Percentiles rank a stretch among this genome's conserved stretches.
phyloP scores from a whole-genome alignment of 75 land plant genomes.

The Azolla pinnata region DNA sequence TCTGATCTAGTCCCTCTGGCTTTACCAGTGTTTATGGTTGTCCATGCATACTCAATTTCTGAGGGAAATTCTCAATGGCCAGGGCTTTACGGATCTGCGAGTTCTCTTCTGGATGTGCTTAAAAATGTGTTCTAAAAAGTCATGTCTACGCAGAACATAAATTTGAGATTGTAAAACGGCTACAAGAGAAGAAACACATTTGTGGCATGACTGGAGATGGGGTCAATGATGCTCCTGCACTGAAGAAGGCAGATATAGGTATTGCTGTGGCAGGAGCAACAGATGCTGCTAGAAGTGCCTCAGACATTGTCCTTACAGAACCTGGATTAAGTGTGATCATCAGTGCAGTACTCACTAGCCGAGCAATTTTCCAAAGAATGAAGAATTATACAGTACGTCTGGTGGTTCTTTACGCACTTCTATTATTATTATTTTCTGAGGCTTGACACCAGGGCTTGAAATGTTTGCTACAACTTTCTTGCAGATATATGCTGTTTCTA shows the following conservation, averaged over 20 bases:
- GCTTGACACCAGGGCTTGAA: no score
- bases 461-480: not conserved
- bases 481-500: slow-evolving; percentile 69
- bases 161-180: slow-evolving; percentile 69
- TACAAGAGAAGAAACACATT: slow-evolving; percentile 69
- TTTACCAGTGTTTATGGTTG: no score
- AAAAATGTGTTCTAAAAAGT: no score
- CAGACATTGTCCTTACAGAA: slow-evolving; percentile 79
- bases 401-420: not conserved
- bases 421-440: no score
- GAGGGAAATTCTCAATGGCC: no score
- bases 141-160: slow-evolving; percentile 94
- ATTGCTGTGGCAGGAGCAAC: slow-evolving; percentile 89
- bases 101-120: no score
- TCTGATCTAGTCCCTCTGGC: no score
- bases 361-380: slow-evolving; percentile 85
- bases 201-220: slow-evolving; percentile 93
- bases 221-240: slow-evolving; percentile 84
- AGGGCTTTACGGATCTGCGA: no score
- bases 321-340: slow-evolving; percentile 81
- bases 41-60: no score
- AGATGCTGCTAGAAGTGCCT: slow-evolving; percentile 80
- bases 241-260: slow-evolving; percentile 84
- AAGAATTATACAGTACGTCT: slow-evolving; percentile 65
- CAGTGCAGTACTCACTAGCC: slow-evolving; percentile 71